Evolutionary conservation across 2,329 filamentous ascomycete genomes (phyloP).

Genomic region (Colletotrichum orchidophilum): DNA sequence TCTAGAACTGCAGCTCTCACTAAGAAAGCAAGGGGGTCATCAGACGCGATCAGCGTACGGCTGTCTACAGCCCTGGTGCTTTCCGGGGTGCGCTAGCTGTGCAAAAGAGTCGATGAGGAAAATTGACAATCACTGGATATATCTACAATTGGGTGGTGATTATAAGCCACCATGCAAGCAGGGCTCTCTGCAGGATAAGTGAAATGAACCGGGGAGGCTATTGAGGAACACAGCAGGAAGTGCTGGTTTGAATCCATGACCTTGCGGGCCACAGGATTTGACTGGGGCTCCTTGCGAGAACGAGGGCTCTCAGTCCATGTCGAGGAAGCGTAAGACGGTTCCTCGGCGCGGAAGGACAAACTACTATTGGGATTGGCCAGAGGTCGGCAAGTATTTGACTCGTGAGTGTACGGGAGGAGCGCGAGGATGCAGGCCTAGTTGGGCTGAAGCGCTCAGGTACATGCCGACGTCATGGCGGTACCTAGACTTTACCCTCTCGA

Average conservation of each 20-base stretch:
- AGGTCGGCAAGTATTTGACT: neutral
- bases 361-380: neutral
- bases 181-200: conserved; percentile 17
- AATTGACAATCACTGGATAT: neutral
- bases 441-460: conserved; percentile 21
- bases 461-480: conserved; percentile 24
- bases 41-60: neutral
- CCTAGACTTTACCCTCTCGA: neutral
- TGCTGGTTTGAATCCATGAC: conserved; percentile 13
- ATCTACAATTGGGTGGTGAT: neutral
- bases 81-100: neutral
- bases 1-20: neutral
- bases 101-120: neutral
- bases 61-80: neutral
- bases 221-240: neutral
- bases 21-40: neutral
- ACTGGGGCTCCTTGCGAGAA: conserved; percentile 10
- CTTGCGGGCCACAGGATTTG: neutral
- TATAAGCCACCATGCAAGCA: conserved; percentile 27
- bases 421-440: conserved; percentile 14
- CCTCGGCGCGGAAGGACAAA: neutral
- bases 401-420: neutral
- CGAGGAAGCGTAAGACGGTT: neutral
- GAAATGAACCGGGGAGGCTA: neutral
- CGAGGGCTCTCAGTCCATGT: neutral